Conservation (phyloP, 2,329 filamentous ascomycete species). For the Phyllosticta citriasiana region DNA sequence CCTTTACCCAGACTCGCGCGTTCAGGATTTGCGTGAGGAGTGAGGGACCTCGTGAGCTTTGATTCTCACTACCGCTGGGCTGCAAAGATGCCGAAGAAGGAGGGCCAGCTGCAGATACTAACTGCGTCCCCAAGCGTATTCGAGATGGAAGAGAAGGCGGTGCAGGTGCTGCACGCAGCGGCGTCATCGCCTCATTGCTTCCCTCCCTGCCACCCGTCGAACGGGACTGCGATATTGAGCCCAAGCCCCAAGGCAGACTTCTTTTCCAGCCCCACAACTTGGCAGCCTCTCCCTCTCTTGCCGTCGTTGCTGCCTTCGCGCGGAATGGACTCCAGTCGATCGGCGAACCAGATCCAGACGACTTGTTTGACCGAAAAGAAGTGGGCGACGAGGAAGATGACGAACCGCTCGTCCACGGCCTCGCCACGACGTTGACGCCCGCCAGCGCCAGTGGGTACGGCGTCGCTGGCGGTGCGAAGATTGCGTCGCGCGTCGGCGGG, state of each 20-base stretch:
- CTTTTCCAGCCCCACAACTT: not conserved
- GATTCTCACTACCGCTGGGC: not conserved
- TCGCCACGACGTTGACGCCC: not conserved
- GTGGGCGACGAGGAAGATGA: not conserved
- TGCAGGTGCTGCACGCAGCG: not conserved
- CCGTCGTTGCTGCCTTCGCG: not conserved
- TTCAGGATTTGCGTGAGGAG: not conserved
- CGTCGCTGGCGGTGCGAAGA: not conserved
- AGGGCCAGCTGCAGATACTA: not conserved
- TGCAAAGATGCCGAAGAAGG: not conserved
- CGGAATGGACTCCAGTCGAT: not conserved
- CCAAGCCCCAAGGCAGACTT: not conserved
- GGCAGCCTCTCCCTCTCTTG: not conserved
- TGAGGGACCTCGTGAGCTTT: not conserved
- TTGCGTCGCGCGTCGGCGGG: not conserved
- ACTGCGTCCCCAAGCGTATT: not conserved
- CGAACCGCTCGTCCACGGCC: not conserved
- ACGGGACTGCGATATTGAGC: not conserved
- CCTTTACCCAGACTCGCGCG: not conserved
- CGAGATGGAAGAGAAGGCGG: not conserved
- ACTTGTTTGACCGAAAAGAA: not conserved
- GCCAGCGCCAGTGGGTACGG: not conserved
- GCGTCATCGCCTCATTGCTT: not conserved
- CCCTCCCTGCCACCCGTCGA: not conserved
- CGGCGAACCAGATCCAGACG: not conserved